Conservation (phyloP, 2,329 filamentous ascomycete species). For the Allantophomopsis lycopodina region DNA sequence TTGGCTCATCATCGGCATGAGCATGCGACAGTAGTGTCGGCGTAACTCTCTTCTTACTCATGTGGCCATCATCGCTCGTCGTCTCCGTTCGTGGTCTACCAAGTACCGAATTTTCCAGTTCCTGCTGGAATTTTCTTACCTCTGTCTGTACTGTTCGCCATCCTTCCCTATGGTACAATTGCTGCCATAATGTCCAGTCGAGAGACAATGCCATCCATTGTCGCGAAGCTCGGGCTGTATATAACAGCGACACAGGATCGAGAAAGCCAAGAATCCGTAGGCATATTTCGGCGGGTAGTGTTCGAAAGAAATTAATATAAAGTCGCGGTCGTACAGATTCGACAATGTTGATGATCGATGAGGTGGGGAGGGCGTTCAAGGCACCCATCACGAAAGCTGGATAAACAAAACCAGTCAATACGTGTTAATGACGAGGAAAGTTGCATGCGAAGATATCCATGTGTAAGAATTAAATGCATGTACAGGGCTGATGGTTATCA, state of each 20-base stretch:
- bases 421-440: too few relatives aligned
- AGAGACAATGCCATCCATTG: constrained; percentile 71
- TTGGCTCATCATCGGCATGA: constrained; percentile 21
- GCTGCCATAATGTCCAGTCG: constrained; percentile 78
- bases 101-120: constrained; percentile 20
- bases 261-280: constrained; percentile 81
- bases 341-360: constrained; percentile 67
- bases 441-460: too few relatives aligned
- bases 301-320: constrained; percentile 81
- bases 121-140: constrained; percentile 52
- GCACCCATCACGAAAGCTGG: constrained; percentile 40
- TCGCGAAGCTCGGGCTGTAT: constrained; percentile 64
- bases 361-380: constrained; percentile 66
- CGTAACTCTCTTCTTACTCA: constrained; percentile 39
- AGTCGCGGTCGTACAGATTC: constrained; percentile 69
- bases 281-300: constrained; percentile 82
- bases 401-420: too few relatives aligned
- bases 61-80: constrained; percentile 29
- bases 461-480: too few relatives aligned
- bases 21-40: constrained; percentile 19
- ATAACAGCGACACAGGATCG: constrained; percentile 66
- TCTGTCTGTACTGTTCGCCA: constrained; percentile 62
- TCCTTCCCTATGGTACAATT: constrained; percentile 70
- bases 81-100: constrained; percentile 1
- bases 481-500: too few relatives aligned